Base-by-base conservation (phyloP, 345 rosid species). In the Noccaea bulbosa region DNA sequence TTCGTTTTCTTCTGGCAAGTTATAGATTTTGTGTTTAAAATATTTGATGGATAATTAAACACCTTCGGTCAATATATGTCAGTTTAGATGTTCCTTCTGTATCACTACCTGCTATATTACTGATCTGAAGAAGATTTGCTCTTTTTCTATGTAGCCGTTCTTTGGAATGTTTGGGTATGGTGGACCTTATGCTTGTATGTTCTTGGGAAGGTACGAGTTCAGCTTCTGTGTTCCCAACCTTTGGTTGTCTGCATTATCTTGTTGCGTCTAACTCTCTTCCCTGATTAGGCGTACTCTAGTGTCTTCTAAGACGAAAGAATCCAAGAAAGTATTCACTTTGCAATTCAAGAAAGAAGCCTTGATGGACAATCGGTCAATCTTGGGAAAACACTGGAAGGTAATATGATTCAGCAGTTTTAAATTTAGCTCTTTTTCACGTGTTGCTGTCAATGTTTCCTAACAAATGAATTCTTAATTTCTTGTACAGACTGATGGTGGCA, bases 231-330 rank as follows among this genome's bases (percentile, higher is more conserved):
- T 58, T 40, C 38, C 38, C 67, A 59, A 35, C 49, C n/a, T 17
- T 43, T 58, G 48, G 16, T 44, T 37, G 46, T 63, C 15, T 58
- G 60, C 47, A 49, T 33, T 66, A 3, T 67, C 33, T 20, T 59
- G 62, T n/a, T 59, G 62, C 12, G 32, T 63, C 12, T 37, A 63
- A 53, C 55, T 34, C 63, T 67, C 55, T 74, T 59, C 39, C 40
- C 30, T 33, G 34, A 16, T 45, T 74, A 90, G 94, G 79, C 64
- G 62, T 60, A 87, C 83, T 34, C 24, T 83, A 65, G 87, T 90
- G 39, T 85, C 94, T 68, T 83, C 97, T 4, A 90, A 86, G 80
- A 84, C 88, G 5, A 81, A 82, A 65, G 67, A 68, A 8, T 86
- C 89, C n/a, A 81, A 70, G 77, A 81, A 82, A 69, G 97, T 90